Evolutionary conservation across 371 early-diverging fungal species (phyloP), one percentile per base, ranked within the genome.

Genomic region (Rhizopus microsporus): DNA sequence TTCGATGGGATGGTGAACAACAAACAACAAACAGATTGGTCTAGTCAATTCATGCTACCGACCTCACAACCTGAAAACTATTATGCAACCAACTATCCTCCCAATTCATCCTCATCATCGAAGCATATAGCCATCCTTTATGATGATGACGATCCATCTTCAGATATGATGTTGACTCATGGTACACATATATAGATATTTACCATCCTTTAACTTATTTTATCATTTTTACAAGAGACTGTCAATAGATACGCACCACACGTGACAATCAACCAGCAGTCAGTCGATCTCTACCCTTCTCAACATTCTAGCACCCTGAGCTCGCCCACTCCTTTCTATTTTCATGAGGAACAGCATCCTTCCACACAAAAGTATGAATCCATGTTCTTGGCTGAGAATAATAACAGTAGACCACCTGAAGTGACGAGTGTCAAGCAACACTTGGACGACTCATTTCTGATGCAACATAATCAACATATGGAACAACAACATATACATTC

Each of bases 1-100:
- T 46, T 23, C 17, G 5, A 46, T 46, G 29, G 46, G 7, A 46
- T 46, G 46, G 46, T 46, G 44, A 43, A 43, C 16, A 43, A 43
- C 3, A 12, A 46, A 23, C 8, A 9, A 7, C 46, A 46, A 7
- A 46, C 29, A 7, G 9, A 46, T 23, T 46, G 46, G 46, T 46
- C 46, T 4, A 8, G 29, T 46, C 30, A 17, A 29, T 46, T 46
- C 15, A 5, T 29, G 17, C 7, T 46, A 9, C 46, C 46, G 9
- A 29, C 30, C 8, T 46, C 46, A 7, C 46, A 46, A 17, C 29
- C 17, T 3, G 46, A 9, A 46, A 29, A 16, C 46, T 46, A 29
- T 29, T 46, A 46, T 46, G 30, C 46, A 7, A 23, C 7, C 12
- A 15, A 17, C 29, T 46, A 46, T 46, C 38, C 2, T 37, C 13